phyloP scores from a whole-genome alignment of 495 filamentous ascomycete genomes.

The Letharia columbiana region DNA sequence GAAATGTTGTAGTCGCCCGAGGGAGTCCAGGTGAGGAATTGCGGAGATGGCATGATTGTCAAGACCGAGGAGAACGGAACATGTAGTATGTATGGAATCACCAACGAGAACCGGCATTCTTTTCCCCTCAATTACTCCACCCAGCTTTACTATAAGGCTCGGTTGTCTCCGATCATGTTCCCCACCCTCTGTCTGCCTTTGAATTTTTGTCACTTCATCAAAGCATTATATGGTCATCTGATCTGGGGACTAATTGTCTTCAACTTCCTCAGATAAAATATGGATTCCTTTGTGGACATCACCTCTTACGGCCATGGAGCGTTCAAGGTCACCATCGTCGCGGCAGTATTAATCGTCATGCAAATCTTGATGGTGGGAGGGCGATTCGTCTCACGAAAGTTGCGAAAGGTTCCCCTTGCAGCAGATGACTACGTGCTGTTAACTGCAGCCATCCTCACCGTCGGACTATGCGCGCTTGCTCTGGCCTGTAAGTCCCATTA shows the following conservation, averaged over 20 bases:
- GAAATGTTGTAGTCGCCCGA: neutral
- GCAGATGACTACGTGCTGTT: conserved; percentile 32
- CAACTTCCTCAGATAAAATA: neutral
- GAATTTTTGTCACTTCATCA: neutral
- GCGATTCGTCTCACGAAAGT: conserved; percentile 30
- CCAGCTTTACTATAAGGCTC: neutral
- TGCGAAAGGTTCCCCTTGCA: conserved; percentile 22
- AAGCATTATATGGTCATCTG: neutral
- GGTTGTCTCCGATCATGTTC: neutral
- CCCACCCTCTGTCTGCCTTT: neutral
- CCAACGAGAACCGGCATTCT: neutral
- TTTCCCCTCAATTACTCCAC: neutral
- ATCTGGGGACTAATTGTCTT: no score
- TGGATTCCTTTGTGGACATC: conserved; percentile 20
- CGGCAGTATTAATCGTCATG: conserved; percentile 21
- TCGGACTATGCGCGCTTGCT: conserved; percentile 21
- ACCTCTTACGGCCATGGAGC: conserved; percentile 21
- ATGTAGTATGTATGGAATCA: neutral
- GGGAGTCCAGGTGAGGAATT: neutral
- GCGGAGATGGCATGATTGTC: neutral
- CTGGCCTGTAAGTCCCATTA: conserved; percentile 18
- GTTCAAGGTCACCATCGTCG: conserved; percentile 23
- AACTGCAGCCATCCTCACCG: conserved; percentile 22
- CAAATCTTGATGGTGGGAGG: conserved; percentile 27
- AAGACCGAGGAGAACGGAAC: neutral